Evolutionary conservation across 305 asterid genomes (phyloP).

Genomic region (Fraxinus sp.): DNA sequence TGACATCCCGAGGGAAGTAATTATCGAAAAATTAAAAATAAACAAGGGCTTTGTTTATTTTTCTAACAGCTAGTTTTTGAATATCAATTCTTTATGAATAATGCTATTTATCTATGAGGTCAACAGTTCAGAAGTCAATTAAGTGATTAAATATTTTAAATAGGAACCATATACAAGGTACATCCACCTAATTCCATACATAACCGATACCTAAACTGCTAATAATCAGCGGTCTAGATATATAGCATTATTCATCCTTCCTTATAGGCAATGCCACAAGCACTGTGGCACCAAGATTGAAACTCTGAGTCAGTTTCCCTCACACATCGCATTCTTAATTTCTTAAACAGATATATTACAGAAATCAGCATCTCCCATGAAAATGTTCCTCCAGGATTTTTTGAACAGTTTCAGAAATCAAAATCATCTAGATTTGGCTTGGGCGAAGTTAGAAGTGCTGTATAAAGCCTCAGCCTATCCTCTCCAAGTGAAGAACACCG

Average conservation of each 20-base stretch:
- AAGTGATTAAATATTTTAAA: too few species aligned
- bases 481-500: slow-evolving; percentile 84
- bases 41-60: neutral
- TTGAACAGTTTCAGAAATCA: slow-evolving; percentile 40
- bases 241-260: neutral
- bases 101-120: too few species aligned
- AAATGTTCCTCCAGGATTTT: neutral
- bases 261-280: neutral
- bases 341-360: neutral
- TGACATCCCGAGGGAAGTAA: too few species aligned
- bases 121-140: neutral
- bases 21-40: neutral
- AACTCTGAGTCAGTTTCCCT: neutral
- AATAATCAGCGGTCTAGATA: neutral
- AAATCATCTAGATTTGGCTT: slow-evolving; percentile 93
- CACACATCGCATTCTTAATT: neutral
- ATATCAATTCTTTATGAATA: neutral
- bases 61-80: neutral
- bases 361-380: neutral
- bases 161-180: neutral
- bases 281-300: neutral
- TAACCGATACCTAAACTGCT: neutral
- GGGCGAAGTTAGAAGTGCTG: slow-evolving; percentile 87
- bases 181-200: neutral
- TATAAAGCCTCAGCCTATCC: slow-evolving; percentile 78